These are phyloP conservation scores for Glycine soja DNA, from an alignment of 306 rosid species.

Conservation along the genomic window DNA sequence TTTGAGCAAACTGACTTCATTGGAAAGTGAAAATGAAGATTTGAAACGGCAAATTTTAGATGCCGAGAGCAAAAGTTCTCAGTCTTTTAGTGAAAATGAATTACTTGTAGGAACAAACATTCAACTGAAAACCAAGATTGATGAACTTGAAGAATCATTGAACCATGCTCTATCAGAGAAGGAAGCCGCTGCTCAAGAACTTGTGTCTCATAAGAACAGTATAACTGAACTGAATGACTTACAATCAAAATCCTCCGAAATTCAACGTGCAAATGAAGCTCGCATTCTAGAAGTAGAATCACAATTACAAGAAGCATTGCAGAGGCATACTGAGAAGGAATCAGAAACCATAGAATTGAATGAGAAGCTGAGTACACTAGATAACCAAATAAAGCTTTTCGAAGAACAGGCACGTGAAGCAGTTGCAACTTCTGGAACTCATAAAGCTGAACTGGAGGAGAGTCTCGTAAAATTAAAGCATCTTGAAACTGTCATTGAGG, in stretches of 20 bases:
- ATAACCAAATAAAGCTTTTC: constrained; percentile 59
- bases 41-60: constrained; percentile 62
- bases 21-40: constrained; percentile 70
- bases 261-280: constrained; percentile 60
- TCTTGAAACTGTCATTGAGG: constrained; percentile 71
- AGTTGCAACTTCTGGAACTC: constrained; percentile 54
- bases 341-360: constrained; percentile 77
- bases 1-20: constrained; percentile 63
- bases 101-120: constrained; percentile 73
- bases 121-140: constrained; percentile 81
- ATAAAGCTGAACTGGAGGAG: constrained; percentile 65
- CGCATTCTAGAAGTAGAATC: constrained; percentile 62
- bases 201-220: constrained; percentile 70
- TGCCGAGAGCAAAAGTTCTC: constrained; percentile 70
- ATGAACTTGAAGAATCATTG: constrained; percentile 77
- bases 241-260: constrained; percentile 73
- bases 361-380: constrained; percentile 63
- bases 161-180: constrained; percentile 69
- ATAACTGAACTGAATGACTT: constrained; percentile 69
- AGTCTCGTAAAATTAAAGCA: constrained; percentile 65
- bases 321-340: constrained; percentile 66
- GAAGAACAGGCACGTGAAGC: constrained; percentile 65
- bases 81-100: constrained; percentile 73
- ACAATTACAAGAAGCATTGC: constrained; percentile 67
- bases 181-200: constrained; percentile 63